A percentile compares a stretch with the other conserved stretches of the same genome.
Conservation (phyloP, 768 basidiomycete species). For the Xanthoconium stramineum region DNA sequence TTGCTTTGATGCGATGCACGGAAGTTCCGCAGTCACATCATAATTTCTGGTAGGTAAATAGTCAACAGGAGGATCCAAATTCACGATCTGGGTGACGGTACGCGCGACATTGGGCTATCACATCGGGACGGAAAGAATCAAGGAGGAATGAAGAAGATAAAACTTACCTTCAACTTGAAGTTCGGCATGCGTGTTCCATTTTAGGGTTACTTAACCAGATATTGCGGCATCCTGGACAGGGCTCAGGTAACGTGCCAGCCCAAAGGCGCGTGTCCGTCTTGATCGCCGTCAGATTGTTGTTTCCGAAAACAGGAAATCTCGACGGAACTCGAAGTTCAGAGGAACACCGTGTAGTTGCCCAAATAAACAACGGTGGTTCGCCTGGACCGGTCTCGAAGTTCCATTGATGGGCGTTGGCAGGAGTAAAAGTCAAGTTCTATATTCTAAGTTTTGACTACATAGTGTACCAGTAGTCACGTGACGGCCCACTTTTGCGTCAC, state of each 20-base stretch:
- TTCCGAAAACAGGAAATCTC: conserved; percentile 9
- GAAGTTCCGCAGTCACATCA: background rate
- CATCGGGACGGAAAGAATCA: conserved; percentile 16
- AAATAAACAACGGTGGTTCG: background rate
- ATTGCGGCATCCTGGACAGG: background rate
- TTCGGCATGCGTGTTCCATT: conserved; percentile 10
- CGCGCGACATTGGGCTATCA: conserved; percentile 14
- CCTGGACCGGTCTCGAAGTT: too few relatives aligned
- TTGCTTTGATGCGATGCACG: background rate
- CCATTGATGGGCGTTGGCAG: too few relatives aligned
- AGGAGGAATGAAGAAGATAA: conserved; percentile 1
- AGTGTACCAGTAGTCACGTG: conserved; percentile 15
- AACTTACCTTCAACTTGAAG: conserved; percentile 9
- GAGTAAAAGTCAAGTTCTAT: too few relatives aligned
- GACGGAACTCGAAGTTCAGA: conserved; percentile 3
- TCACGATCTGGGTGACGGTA: background rate
- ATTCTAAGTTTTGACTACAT: too few relatives aligned
- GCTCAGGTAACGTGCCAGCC: conserved; percentile 10
- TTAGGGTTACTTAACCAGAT: background rate
- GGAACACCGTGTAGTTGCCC: background rate
- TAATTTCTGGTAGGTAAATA: background rate
- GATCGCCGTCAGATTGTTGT: conserved; percentile 22
- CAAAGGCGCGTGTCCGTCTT: conserved; percentile 22
- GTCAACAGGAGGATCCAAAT: background rate
- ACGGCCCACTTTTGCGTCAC: background rate